Evolutionary conservation across 495 filamentous ascomycete species (phyloP), one percentile per base, ranked within the genome.

Genomic region (Talaromyces ruber): DNA sequence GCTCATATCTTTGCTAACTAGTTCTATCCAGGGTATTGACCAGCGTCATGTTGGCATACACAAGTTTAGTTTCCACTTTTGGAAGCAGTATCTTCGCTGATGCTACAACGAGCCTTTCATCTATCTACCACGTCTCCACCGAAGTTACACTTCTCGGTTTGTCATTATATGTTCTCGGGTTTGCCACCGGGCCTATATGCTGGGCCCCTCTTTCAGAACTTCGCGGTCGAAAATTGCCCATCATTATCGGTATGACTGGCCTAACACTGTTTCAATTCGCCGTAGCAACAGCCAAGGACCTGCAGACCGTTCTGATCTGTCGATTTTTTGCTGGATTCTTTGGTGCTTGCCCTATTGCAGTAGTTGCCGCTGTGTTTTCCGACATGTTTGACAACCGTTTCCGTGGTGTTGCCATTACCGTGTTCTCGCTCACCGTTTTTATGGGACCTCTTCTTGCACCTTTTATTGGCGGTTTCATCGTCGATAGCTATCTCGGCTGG

Each of bases 341-440:
- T 65, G 91, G 89, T 32, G 86, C 89, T 47, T 89, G 84, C 69
- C 91, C 92, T 0, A 69, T 96, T 6, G 86, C 92, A 22, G 86
- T 96, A 52, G 92, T 96, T 1, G 92, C 86, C 3, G 92, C 92
- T 24, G 84, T 95, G 56, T 94, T 96, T 74, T 87, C 88, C 2
- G 92, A 97, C 71, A 90, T 96, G 79, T 96, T 91, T 67, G 81
- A 89, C 68, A 91, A 93, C 68, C 81, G 84, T 11, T 84, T 85
- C 7, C 82, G 92, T 62, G 92, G 92, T 55, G 74, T 92, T 18
- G 91, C 92, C 30, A 87, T 92, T 62, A 61, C 63, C 11, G 74
- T 93, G 25, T 96, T 93, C 74, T 86, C 88, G 37, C 88, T 90
- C 85, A 86, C 87, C 4, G 89, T 95, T 25, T 95, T 96, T 73